Percentiles rank a stretch among this genome's conserved stretches.
Evolutionary conservation across 106 monocot genomes (phyloP).

Genomic region (Phalaenopsis aphrodite): DNA sequence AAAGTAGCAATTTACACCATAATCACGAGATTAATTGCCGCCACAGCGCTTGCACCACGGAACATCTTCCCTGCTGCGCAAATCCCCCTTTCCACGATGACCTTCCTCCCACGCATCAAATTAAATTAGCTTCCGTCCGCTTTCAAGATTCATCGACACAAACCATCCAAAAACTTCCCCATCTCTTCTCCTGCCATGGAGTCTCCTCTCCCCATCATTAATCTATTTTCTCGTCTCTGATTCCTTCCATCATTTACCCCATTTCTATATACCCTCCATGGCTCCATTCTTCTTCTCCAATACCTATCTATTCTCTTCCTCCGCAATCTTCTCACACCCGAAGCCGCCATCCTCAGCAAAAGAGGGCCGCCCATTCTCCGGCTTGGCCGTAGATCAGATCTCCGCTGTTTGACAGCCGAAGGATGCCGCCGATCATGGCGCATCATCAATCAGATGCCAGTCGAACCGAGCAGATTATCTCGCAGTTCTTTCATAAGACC

Average conservation of each 20-base stretch:
- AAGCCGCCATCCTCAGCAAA: not conserved
- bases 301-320: not conserved
- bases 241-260: not conserved
- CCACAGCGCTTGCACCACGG: not conserved
- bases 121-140: not conserved
- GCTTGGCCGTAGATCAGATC: not conserved
- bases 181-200: not conserved
- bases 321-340: not conserved
- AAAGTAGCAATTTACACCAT: no score
- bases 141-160: not conserved
- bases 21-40: not conserved
- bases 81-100: not conserved
- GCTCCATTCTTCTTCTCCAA: not conserved
- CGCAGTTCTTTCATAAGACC: constrained; percentile 67
- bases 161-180: not conserved
- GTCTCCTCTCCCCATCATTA: not conserved
- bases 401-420: not conserved
- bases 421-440: constrained; percentile 6
- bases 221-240: not conserved
- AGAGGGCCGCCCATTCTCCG: constrained; percentile 3
- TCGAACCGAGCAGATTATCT: constrained; percentile 24
- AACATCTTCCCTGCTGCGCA: not conserved
- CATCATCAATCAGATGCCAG: constrained; percentile 10
- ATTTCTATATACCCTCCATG: not conserved
- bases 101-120: not conserved